phyloP scores from a whole-genome alignment of 139 green algal genomes.

The Chlamydomonas eustigma region DNA sequence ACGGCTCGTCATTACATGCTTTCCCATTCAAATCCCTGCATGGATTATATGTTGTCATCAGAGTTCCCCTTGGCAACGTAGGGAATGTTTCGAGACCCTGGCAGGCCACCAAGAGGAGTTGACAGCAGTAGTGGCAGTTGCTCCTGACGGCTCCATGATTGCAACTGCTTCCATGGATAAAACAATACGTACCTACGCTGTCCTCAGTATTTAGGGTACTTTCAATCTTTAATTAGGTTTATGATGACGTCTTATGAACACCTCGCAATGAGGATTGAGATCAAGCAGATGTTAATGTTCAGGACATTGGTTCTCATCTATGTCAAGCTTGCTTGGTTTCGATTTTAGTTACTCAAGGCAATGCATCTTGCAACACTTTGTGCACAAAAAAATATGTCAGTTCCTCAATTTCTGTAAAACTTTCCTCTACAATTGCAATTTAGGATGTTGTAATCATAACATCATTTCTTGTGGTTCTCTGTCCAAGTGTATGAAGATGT shows the following conservation, averaged over 20 bases:
- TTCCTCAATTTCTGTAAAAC: no score
- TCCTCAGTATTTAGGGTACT: neutral
- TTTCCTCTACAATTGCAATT: no score
- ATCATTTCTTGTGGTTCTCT: no score
- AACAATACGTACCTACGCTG: neutral
- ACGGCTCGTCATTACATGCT: neutral
- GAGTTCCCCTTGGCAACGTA: neutral
- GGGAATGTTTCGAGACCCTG: neutral
- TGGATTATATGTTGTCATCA: neutral
- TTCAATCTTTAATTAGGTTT: neutral
- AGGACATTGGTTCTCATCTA: neutral
- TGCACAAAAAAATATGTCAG: no score
- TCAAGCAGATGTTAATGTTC: neutral
- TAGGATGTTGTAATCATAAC: no score
- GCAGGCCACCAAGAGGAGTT: neutral
- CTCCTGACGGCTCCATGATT: neutral
- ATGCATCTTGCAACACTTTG: neutral
- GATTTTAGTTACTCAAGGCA: neutral
- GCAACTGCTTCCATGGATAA: neutral
- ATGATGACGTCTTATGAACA: neutral
- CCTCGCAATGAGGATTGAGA: neutral
- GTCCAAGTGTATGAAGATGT: no score
- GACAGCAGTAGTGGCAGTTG: neutral
- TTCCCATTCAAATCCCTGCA: neutral
- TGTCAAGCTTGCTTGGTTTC: neutral